phyloP scores from a whole-genome alignment of 805 yeast species.

The Candida railenensis region DNA sequence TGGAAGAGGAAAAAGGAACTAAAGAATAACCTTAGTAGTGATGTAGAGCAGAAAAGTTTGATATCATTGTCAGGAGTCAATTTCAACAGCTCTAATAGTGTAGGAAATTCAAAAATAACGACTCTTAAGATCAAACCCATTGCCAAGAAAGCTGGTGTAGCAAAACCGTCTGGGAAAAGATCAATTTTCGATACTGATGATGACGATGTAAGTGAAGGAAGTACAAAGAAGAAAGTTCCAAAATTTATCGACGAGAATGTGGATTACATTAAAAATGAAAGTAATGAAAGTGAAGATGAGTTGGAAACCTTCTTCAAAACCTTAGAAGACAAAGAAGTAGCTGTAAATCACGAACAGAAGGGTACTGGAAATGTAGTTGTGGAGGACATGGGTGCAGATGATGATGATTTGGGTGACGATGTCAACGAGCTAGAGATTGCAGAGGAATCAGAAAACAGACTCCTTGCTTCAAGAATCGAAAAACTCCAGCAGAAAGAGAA shows the following conservation, averaged over 20 bases:
- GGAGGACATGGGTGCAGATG: slow-evolving; percentile 21
- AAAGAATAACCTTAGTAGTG: slow-evolving; percentile 13
- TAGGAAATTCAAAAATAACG: not conserved
- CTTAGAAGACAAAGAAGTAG: slow-evolving; percentile 1
- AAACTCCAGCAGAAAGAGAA: slow-evolving; percentile 49
- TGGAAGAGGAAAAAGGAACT: slow-evolving; percentile 47
- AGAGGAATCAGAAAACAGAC: not conserved
- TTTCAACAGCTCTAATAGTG: not conserved
- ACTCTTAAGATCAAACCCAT: not conserved
- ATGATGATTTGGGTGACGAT: slow-evolving; percentile 34
- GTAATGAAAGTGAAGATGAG: slow-evolving; percentile 12
- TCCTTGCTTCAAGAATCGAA: slow-evolving; percentile 36
- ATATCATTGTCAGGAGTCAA: not conserved
- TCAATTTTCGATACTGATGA: not conserved
- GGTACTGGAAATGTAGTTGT: slow-evolving; percentile 3
- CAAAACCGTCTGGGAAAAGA: not conserved
- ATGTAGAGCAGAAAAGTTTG: not conserved
- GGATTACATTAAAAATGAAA: not conserved
- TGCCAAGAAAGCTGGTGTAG: not conserved
- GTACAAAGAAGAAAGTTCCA: slow-evolving; percentile 19
- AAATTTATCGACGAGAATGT: slow-evolving; percentile 5
- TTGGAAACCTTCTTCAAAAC: not conserved
- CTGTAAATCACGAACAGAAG: slow-evolving; percentile 6
- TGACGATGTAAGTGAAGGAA: not conserved
- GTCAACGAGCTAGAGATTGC: slow-evolving; percentile 12